Conservation (phyloP, 2,329 filamentous ascomycete species). For the Colletotrichum sp. region DNA sequence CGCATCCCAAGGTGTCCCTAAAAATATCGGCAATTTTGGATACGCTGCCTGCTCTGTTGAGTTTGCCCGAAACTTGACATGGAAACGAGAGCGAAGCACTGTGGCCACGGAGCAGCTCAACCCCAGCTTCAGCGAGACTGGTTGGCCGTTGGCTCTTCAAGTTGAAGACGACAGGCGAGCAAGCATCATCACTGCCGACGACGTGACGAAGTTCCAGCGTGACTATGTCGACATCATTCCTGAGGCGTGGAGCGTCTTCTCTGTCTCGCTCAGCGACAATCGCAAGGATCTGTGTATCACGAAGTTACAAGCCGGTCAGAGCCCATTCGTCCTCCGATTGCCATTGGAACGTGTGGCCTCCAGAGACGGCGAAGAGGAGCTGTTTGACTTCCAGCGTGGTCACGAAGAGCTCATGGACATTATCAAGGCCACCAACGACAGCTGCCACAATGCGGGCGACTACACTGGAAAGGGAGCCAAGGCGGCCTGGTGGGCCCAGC, state of each 20-base stretch:
- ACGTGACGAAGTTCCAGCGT: conserved; percentile 71
- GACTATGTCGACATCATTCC: conserved; percentile 89
- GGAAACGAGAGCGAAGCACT: conserved; percentile 66
- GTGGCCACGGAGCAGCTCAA: conserved; percentile 23
- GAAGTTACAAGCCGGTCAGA: conserved; percentile 76
- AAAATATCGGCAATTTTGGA: conserved; percentile 53
- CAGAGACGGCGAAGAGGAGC: conserved; percentile 76
- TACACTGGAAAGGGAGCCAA: conserved; percentile 77
- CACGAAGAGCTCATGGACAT: conserved; percentile 82
- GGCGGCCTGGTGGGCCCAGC: conserved; percentile 86
- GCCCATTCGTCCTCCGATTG: conserved; percentile 85
- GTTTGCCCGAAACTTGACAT: conserved; percentile 71
- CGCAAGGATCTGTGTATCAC: conserved; percentile 86
- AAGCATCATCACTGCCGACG: conserved; percentile 52
- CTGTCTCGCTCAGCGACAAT: conserved; percentile 81
- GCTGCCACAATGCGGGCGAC: conserved; percentile 73
- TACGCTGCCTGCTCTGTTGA: conserved; percentile 71
- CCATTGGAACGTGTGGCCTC: conserved; percentile 84
- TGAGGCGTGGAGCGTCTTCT: conserved; percentile 81
- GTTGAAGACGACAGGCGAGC: conserved; percentile 35
- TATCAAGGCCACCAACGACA: conserved; percentile 80
- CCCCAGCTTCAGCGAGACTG: conserved; percentile 39
- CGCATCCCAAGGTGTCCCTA: conserved; percentile 52
- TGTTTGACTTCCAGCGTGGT: conserved; percentile 84
- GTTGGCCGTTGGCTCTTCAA: conserved; percentile 25